Evolutionary conservation across 495 filamentous ascomycete species (phyloP), one percentile per base, ranked within the genome.

Genomic region (Penicillium bialowiezense): DNA sequence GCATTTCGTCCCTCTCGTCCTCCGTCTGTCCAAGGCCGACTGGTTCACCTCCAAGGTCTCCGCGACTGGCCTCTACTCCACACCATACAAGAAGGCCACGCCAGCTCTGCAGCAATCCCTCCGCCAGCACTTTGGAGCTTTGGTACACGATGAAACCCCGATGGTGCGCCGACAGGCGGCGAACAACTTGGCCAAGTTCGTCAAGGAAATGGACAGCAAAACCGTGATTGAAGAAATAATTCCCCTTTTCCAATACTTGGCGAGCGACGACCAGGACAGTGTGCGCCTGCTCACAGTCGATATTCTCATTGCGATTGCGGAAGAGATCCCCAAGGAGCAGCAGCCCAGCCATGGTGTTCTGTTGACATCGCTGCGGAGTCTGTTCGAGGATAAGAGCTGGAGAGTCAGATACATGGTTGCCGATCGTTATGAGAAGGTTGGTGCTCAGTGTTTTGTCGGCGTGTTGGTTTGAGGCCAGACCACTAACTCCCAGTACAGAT

Each of bases 21-120:
- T 96, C 59, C 88, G 93, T 56, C 86, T 98, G 44, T 95, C 93
- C 46, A 97, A 97, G 80, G 95, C 93, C 68, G 93, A 98, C 75
- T 98, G 93, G 93, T 98, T 98, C 64, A 98, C 93, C 23, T 97
- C 95, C 51, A 98, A 97, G 70, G 93, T 98, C 43, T 98, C 93
- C 12, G 93, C 91, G 7, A 95, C 93, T 54, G 93, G 92, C 38
- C 87, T 98, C 33, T 97, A 92, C 71, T 91, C 86, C 58, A 79
- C 85, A 36, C 92, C 93, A 51, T 98, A 98, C 79, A 83, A 79
- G 45, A 95, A 92, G 75, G 88, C 92, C 44, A 82, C 87, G 13
- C 78, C 84, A 12, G 73, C 83, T n/a, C 81, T 88, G 52, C 95
- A 97, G 67, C 89, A 96, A 71, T 84, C 78, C 49, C 82, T 98